Evolutionary conservation across 78 protist species (phyloP).

Genomic region (Protostelium mycophagum): DNA sequence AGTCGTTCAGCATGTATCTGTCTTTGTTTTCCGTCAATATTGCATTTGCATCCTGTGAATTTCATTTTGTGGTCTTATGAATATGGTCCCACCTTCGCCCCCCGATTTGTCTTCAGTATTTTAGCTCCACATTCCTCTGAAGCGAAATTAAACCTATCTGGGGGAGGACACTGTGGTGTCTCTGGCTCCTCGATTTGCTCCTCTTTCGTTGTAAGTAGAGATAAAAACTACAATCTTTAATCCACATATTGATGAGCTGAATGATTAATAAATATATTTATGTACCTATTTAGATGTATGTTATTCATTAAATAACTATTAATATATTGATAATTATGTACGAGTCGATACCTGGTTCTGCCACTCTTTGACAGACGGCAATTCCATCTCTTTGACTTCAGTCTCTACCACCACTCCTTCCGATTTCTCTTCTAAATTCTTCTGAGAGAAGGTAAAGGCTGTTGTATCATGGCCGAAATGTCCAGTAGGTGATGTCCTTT

Average conservation of each 20-base stretch:
- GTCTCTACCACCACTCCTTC: not conserved
- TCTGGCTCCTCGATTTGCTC: not conserved
- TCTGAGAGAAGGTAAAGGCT: not conserved
- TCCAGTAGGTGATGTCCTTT: not conserved
- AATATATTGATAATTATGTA: not conserved
- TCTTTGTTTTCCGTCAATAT: slow-evolving; percentile 40
- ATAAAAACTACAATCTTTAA: not conserved
- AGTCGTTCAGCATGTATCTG: slow-evolving; percentile 47
- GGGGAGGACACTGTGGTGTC: slow-evolving; percentile 6
- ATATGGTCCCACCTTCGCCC: slow-evolving; percentile 39
- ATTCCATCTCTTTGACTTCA: not conserved
- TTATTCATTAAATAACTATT: no score
- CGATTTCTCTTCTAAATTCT: not conserved
- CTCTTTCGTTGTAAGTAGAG: not conserved
- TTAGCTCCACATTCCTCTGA: slow-evolving; percentile 66
- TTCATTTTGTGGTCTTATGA: no score
- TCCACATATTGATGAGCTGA: no score
- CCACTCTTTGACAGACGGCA: not conserved
- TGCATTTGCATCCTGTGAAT: slow-evolving; percentile 21
- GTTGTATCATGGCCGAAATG: not conserved
- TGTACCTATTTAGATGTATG: no score
- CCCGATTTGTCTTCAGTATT: slow-evolving; percentile 35
- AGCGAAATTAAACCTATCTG: slow-evolving; percentile 53
- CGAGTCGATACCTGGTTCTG: not conserved
- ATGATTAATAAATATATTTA: no score